These are phyloP conservation scores for Chaetomium cochliodes DNA, from an alignment of 495 filamentous ascomycete species.

Conservation along the genomic window DNA sequence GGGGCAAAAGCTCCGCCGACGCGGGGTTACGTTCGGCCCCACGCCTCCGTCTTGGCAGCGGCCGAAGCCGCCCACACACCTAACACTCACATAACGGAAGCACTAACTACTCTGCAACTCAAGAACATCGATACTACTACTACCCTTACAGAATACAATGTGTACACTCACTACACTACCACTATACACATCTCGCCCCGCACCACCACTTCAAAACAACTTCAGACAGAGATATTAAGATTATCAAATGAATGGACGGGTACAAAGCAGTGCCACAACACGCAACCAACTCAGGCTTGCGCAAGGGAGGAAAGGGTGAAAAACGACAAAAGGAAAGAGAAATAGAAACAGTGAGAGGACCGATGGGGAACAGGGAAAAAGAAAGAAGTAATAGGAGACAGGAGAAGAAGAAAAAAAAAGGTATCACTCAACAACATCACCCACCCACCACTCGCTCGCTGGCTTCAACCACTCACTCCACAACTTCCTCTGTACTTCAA, in stretches of 20 bases:
- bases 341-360: slow-evolving; percentile 4
- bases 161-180: slow-evolving; percentile 1
- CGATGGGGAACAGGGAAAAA: not conserved
- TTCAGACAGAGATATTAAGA: slow-evolving; percentile 17
- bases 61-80: not conserved
- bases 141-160: slow-evolving; percentile 14
- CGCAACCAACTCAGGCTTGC: not conserved
- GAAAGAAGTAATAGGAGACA: not conserved
- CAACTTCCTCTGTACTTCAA: not conserved
- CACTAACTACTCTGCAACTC: not conserved
- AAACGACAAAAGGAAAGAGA: not conserved
- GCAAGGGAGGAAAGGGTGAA: not conserved
- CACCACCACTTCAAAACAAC: not conserved
- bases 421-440: slow-evolving; percentile 25
- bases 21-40: not conserved
- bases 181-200: slow-evolving; percentile 6
- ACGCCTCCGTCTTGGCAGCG: not conserved
- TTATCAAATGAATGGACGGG: slow-evolving; percentile 16
- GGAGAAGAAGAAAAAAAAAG: slow-evolving; percentile 17
- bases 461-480: not conserved
- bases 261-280: not conserved
- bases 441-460: not conserved
- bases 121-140: not conserved
- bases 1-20: slow-evolving; percentile 29
- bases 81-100: not conserved